These are phyloP conservation scores for Coemansia sp. DNA, from an alignment of 192 early-diverging fungal genomes.

Conservation along the genomic window DNA sequence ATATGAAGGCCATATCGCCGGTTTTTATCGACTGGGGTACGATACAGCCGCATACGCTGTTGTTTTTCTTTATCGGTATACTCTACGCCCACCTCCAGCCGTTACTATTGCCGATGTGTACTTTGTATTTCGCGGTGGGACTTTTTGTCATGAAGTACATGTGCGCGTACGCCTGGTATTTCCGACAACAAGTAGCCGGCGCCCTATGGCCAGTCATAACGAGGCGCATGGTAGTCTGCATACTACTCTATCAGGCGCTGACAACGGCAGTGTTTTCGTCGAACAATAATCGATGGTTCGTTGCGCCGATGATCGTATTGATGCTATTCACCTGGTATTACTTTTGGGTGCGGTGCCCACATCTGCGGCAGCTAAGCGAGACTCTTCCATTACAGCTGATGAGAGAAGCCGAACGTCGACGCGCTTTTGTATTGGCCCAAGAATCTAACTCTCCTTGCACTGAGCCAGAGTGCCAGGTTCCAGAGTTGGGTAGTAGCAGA, in stretches of 20 bases:
- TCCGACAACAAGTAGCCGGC: conserved; percentile 72
- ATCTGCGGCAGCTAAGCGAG: conserved; percentile 25
- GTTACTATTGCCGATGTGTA: conserved; percentile 70
- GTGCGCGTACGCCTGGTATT: conserved; percentile 77
- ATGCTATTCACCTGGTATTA: conserved; percentile 55
- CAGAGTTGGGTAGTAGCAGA: neutral
- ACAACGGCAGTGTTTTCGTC: conserved; percentile 68
- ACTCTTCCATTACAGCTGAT: conserved; percentile 54
- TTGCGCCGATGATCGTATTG: conserved; percentile 48
- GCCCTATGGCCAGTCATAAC: conserved; percentile 74
- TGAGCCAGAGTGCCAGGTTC: neutral
- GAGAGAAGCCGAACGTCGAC: conserved; percentile 47
- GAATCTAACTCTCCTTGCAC: neutral
- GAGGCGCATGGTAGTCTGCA: conserved; percentile 65
- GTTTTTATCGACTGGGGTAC: conserved; percentile 71
- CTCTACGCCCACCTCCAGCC: conserved; percentile 79
- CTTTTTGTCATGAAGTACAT: conserved; percentile 78
- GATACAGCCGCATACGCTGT: conserved; percentile 68
- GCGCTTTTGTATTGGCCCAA: conserved; percentile 17
- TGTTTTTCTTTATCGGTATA: conserved; percentile 74
- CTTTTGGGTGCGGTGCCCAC: conserved; percentile 43
- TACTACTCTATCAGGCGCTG: conserved; percentile 68
- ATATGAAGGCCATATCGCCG: conserved; percentile 70
- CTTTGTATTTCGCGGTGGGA: conserved; percentile 66
- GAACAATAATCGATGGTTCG: conserved; percentile 55